Conservation (phyloP, 2,329 filamentous ascomycete species). For the Epichloe gansuensis region DNA sequence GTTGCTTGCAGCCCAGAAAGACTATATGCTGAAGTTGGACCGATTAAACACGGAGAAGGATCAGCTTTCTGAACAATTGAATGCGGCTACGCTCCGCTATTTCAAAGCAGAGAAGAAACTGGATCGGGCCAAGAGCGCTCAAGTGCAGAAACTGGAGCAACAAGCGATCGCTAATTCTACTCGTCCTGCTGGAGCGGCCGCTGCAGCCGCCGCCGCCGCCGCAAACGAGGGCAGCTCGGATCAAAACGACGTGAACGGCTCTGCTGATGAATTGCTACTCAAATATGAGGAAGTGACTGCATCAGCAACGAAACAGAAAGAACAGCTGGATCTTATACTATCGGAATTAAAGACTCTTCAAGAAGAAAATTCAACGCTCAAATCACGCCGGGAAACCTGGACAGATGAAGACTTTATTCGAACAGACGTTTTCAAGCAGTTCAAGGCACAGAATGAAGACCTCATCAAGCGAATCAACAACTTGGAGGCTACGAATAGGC, state of each 20-base stretch:
- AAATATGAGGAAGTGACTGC: constrained; percentile 69
- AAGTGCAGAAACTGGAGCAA: constrained; percentile 84
- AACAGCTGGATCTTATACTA: constrained; percentile 70
- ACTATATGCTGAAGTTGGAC: constrained; percentile 63
- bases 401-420: constrained; percentile 90
- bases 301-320: constrained; percentile 68
- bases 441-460: constrained; percentile 84
- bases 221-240: constrained; percentile 35
- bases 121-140: constrained; percentile 75
- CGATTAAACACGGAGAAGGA: constrained; percentile 67
- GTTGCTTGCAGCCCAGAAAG: constrained; percentile 71
- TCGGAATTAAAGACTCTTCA: constrained; percentile 61
- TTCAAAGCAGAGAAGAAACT: constrained; percentile 93
- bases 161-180: constrained; percentile 64
- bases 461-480: constrained; percentile 86
- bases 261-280: constrained; percentile 55
- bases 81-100: constrained; percentile 79
- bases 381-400: constrained; percentile 52
- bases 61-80: constrained; percentile 71
- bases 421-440: constrained; percentile 84
- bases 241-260: constrained; percentile 38
- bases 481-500: constrained; percentile 75
- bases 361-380: constrained; percentile 68
- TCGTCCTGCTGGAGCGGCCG: constrained; percentile 24
- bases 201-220: constrained; percentile 8